Percentiles rank a stretch among this genome's conserved stretches.
Conservation (phyloP, 2,329 filamentous ascomycete genomes). For the Scopulariopsis brevicaulis region DNA sequence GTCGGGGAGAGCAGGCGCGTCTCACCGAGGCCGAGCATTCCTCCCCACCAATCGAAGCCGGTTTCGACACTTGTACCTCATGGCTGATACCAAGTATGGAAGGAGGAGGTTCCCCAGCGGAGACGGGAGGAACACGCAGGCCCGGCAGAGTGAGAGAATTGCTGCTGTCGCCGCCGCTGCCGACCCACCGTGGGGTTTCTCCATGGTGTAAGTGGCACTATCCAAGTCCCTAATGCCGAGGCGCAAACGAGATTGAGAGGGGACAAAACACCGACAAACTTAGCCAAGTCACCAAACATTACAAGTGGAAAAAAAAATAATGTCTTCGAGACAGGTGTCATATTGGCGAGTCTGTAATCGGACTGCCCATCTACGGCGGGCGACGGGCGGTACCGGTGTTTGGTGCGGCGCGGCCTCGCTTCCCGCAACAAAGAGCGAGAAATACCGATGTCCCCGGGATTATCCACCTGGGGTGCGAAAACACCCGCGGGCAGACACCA, state of each 20-base stretch:
- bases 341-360: not conserved
- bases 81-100: no score
- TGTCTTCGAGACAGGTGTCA: not conserved
- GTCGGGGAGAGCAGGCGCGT: no score
- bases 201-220: not conserved
- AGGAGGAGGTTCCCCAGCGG: no score
- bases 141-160: no score
- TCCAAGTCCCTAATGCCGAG: not conserved
- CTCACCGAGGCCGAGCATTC: no score
- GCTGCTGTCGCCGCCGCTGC: not conserved
- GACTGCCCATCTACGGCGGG: not conserved
- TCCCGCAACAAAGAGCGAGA: not conserved
- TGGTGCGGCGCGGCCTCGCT: not conserved
- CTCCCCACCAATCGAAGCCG: no score
- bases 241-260: not conserved
- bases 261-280: not conserved
- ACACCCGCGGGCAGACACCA: not conserved
- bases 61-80: no score
- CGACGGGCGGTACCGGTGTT: not conserved
- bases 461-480: not conserved
- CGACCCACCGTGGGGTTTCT: not conserved
- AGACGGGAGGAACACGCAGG: no score
- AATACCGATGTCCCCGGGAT: not conserved
- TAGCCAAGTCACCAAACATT: not conserved
- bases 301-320: not conserved